Percentiles rank a stretch among this genome's conserved stretches.
Conservation (phyloP, 768 basidiomycete species). For the Lactarius hatsudake region DNA sequence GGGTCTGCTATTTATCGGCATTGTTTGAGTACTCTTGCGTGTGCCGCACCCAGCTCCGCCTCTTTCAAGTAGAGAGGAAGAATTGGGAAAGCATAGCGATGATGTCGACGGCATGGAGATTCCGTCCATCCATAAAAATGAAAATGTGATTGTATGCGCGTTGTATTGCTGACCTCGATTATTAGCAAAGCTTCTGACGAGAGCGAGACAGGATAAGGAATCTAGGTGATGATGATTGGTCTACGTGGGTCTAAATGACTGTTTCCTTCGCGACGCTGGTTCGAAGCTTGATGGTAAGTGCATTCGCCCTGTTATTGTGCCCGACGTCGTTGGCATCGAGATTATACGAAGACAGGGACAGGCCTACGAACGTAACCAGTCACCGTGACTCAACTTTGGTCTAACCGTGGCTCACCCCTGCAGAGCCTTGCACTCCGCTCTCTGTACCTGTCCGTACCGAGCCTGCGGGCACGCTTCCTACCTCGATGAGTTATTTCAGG, state of each 20-base stretch:
- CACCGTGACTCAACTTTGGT: constrained; percentile 28
- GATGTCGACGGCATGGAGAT: no score
- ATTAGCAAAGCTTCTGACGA: no score
- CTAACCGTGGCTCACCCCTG: constrained; percentile 57
- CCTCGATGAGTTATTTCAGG: constrained; percentile 87
- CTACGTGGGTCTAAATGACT: neutral
- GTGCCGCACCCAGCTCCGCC: no score
- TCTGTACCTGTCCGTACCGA: constrained; percentile 70
- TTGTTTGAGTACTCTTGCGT: no score
- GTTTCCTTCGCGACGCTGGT: neutral
- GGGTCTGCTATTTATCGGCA: no score
- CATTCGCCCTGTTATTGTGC: neutral
- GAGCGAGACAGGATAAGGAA: no score
- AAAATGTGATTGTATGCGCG: neutral
- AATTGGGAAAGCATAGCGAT: no score
- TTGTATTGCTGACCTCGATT: neutral
- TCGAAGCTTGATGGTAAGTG: neutral
- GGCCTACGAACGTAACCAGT: no score
- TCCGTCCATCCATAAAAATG: no score
- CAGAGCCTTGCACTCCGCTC: constrained; percentile 59
- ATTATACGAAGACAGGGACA: neutral
- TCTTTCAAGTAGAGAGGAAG: no score
- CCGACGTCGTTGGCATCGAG: neutral
- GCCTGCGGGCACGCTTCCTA: constrained; percentile 72
- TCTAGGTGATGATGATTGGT: neutral